Evolutionary conservation across 1,284 basidiomycete species (phyloP).

Genomic region (Abortiporus biennis): DNA sequence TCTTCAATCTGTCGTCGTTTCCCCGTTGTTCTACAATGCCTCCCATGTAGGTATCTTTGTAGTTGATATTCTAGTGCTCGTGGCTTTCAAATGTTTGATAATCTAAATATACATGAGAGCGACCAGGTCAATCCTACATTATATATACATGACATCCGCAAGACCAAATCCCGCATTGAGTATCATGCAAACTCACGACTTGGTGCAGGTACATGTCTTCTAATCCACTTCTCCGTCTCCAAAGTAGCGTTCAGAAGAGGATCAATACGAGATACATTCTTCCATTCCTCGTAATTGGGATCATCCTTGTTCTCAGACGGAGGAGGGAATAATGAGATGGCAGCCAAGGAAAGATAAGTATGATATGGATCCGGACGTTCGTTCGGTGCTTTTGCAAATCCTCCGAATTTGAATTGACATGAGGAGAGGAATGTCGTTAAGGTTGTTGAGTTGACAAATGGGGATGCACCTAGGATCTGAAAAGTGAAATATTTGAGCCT

Average conservation of each 20-base stretch:
- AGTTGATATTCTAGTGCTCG: too few species aligned
- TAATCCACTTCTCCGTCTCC: conserved; percentile 62
- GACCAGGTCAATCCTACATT: too few species aligned
- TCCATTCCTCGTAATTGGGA: conserved; percentile 43
- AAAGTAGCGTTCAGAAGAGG: conserved; percentile 64
- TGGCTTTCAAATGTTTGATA: too few species aligned
- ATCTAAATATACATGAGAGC: too few species aligned
- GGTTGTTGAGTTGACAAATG: conserved; percentile 47
- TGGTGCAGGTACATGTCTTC: conserved; percentile 29
- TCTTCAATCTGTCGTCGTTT: too few species aligned
- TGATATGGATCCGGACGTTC: conserved; percentile 87
- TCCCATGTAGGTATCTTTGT: too few species aligned
- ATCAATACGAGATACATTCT: conserved; percentile 53
- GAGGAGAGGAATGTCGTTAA: conserved; percentile 60
- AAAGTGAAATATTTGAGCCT: neutral
- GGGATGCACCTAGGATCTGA: conserved; percentile 59
- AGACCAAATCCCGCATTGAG: too few species aligned
- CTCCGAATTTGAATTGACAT: conserved; percentile 84
- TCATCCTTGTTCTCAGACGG: conserved; percentile 29
- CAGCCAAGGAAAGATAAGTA: conserved; percentile 84
- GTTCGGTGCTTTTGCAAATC: conserved; percentile 76
- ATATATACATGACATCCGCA: too few species aligned
- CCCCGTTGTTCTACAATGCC: too few species aligned
- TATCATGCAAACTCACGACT: too few species aligned
- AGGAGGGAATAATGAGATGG: conserved; percentile 65